These are phyloP conservation scores for Naumovozyma castellii DNA, from an alignment of 805 yeast genomes.

Conservation along the genomic window DNA sequence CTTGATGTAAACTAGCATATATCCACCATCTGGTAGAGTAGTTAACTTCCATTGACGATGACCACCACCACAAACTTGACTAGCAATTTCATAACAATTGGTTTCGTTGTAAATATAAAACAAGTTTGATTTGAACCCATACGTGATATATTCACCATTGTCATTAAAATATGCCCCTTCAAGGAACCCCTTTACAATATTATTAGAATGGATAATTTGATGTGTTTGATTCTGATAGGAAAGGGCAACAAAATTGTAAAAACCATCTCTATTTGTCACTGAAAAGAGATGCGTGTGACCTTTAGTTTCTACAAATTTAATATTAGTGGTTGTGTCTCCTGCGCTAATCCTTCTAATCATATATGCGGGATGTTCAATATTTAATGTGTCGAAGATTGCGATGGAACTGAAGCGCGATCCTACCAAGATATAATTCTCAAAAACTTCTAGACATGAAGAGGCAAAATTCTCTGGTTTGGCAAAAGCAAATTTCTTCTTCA, in stretches of 20 bases:
- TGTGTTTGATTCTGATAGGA: slow-evolving; percentile 11
- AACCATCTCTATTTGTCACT: slow-evolving; percentile 60
- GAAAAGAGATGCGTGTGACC: slow-evolving; percentile 26
- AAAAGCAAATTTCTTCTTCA: slow-evolving; percentile 14
- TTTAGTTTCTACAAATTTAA: slow-evolving; percentile 32
- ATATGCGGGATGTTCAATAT: slow-evolving; percentile 14
- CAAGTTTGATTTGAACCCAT: slow-evolving; percentile 73
- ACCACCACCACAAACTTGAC: slow-evolving; percentile 81
- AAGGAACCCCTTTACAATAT: slow-evolving; percentile 63
- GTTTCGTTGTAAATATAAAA: slow-evolving; percentile 82
- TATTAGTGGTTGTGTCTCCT: slow-evolving; percentile 62
- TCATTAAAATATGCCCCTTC: slow-evolving; percentile 56
- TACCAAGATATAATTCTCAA: slow-evolving; percentile 39
- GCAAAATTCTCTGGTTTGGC: slow-evolving; percentile 44
- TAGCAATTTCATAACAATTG: slow-evolving; percentile 55
- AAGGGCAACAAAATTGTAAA: slow-evolving; percentile 37
- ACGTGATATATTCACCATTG: slow-evolving; percentile 45
- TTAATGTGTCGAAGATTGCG: slow-evolving; percentile 40
- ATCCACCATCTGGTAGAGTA: slow-evolving; percentile 19
- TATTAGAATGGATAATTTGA: slow-evolving; percentile 44
- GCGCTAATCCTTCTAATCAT: slow-evolving; percentile 40
- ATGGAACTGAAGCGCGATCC: slow-evolving; percentile 69
- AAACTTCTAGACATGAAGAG: slow-evolving; percentile 46
- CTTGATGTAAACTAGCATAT: slow-evolving; percentile 50
- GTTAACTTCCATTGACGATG: slow-evolving; percentile 72